Percentiles rank a stretch among this genome's conserved stretches.
phyloP scores from a whole-genome alignment of 2,329 filamentous ascomycete genomes.

The Tympanopsis confertula region DNA sequence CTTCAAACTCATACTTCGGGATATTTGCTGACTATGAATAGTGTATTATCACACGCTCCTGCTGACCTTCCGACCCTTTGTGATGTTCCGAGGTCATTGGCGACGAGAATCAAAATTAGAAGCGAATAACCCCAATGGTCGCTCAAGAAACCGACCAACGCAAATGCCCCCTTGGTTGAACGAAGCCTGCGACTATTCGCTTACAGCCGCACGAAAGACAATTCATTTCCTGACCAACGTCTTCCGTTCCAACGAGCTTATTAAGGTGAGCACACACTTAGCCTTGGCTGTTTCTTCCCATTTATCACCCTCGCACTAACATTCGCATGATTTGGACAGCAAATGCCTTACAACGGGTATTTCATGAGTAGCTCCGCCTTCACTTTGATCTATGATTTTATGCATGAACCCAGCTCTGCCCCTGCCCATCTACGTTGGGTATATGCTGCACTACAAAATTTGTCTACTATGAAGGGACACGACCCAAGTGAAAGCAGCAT shows the following conservation, averaged over 20 bases:
- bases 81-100: conserved; percentile 22
- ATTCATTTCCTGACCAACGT: conserved; percentile 18
- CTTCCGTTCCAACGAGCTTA: conserved; percentile 15
- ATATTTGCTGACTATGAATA: conserved; percentile 5
- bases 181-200: conserved; percentile 19
- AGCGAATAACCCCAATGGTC: background rate
- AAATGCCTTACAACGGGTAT: background rate
- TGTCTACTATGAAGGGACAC: background rate
- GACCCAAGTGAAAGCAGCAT: background rate
- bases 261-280: conserved; percentile 10
- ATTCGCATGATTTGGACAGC: too few relatives aligned
- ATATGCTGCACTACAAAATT: background rate
- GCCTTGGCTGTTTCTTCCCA: too few relatives aligned
- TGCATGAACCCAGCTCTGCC: background rate
- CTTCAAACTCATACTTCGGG: background rate
- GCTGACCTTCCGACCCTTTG: conserved; percentile 21
- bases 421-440: background rate
- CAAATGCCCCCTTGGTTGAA: conserved; percentile 21
- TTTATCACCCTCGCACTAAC: background rate
- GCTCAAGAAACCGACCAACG: conserved; percentile 4
- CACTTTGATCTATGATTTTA: background rate
- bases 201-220: conserved; percentile 17
- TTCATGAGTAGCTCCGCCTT: background rate
- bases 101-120: conserved; percentile 11
- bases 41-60: conserved; percentile 21